phyloP scores from a whole-genome alignment of 345 rosid species.

The Citrus glauca region DNA sequence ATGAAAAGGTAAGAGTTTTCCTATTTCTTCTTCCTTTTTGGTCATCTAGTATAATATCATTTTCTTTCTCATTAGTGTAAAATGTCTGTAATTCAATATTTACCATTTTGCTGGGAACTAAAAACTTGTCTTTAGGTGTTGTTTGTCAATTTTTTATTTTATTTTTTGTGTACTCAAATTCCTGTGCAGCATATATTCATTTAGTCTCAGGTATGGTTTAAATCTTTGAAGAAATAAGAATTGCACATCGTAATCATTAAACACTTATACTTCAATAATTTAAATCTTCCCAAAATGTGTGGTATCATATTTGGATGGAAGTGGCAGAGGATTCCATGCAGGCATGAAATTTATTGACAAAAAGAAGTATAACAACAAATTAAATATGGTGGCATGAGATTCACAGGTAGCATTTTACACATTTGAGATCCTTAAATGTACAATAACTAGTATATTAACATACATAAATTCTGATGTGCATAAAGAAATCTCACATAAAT shows the following conservation, averaged over 20 bases:
- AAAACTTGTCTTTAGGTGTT: not conserved
- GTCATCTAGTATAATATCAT: constrained; percentile 1
- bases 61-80: not conserved
- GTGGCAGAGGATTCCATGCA: not conserved
- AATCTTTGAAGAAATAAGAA: not conserved
- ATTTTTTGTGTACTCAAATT: not conserved
- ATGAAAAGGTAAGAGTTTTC: constrained; percentile 66
- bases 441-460: not conserved
- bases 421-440: not conserved
- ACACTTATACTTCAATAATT: not conserved
- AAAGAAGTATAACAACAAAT: not conserved
- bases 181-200: not conserved
- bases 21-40: not conserved
- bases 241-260: not conserved
- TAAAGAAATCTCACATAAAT: not conserved
- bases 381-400: not conserved
- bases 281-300: not conserved
- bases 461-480: not conserved
- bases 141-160: not conserved
- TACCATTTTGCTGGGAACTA: not conserved
- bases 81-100: not conserved
- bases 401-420: not conserved
- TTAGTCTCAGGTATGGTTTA: not conserved
- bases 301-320: not conserved
- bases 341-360: not conserved